Conservation (phyloP, 2,329 filamentous ascomycete species). For the Diaporthe sp. region DNA sequence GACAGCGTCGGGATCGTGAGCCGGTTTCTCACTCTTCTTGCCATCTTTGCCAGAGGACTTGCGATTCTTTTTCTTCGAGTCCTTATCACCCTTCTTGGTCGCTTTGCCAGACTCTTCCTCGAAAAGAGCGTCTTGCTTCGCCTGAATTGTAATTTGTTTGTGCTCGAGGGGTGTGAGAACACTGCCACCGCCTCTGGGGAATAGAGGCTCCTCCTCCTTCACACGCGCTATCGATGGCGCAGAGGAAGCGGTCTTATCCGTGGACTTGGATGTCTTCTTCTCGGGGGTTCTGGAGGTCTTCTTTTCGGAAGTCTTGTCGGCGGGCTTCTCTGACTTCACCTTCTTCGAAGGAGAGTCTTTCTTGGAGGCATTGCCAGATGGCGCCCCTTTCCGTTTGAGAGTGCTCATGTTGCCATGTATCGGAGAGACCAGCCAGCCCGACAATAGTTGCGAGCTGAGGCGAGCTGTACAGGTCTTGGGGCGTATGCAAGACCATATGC, state of each 20-base stretch:
- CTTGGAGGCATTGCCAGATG: slow-evolving; percentile 61
- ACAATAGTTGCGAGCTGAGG: neutral
- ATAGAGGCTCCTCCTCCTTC: slow-evolving; percentile 87
- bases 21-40: slow-evolving; percentile 57
- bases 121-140: slow-evolving; percentile 90
- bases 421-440: neutral
- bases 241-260: slow-evolving; percentile 38
- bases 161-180: slow-evolving; percentile 93
- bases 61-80: slow-evolving; percentile 66
- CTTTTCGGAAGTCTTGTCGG: slow-evolving; percentile 48
- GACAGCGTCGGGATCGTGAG: slow-evolving; percentile 68
- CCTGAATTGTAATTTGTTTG: slow-evolving; percentile 95
- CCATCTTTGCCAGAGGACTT: slow-evolving; percentile 64
- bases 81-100: slow-evolving; percentile 57
- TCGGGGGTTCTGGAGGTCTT: slow-evolving; percentile 49
- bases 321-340: slow-evolving; percentile 53
- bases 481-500: neutral
- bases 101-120: slow-evolving; percentile 77
- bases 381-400: slow-evolving; percentile 70
- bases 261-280: slow-evolving; percentile 44
- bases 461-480: neutral
- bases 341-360: slow-evolving; percentile 65
- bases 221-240: slow-evolving; percentile 56
- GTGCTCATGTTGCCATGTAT: slow-evolving; percentile 61
- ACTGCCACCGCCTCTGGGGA: slow-evolving; percentile 92